These are phyloP conservation scores for Harringtonia lauricola DNA, from an alignment of 2,329 filamentous ascomycete genomes.

Conservation along the genomic window DNA sequence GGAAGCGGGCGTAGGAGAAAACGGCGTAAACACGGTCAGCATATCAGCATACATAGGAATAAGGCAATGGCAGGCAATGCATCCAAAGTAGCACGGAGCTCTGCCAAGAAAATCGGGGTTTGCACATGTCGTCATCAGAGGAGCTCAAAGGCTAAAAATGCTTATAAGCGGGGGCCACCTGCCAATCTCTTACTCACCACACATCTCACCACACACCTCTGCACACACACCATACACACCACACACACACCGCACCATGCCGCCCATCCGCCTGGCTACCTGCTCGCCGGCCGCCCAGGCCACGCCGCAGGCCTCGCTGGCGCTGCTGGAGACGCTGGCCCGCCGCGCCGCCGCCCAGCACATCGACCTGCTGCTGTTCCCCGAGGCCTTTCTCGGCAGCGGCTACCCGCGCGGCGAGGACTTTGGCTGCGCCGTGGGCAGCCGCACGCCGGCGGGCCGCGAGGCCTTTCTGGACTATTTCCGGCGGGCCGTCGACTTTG, in stretches of 20 bases:
- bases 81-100: no score
- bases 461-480: constrained; percentile 81
- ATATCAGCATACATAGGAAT: no score
- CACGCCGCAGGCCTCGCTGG: constrained; percentile 49
- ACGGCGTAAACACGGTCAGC: neutral
- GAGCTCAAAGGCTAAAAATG: no score
- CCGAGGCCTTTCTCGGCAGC: constrained; percentile 74
- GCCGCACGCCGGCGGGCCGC: constrained; percentile 55
- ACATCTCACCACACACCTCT: neutral
- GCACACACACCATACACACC: neutral
- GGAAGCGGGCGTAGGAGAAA: constrained; percentile 14
- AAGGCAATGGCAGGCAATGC: no score
- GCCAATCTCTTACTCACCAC: neutral
- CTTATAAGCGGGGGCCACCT: no score
- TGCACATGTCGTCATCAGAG: no score
- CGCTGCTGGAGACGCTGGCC: constrained; percentile 52
- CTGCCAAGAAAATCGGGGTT: no score
- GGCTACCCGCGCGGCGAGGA: constrained; percentile 76
- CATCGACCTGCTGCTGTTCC: constrained; percentile 69
- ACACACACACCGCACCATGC: constrained; percentile 1
- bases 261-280: constrained; percentile 40
- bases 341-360: constrained; percentile 43
- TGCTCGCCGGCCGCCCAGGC: constrained; percentile 41
- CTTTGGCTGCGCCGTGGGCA: constrained; percentile 68
- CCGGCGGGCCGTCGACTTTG: constrained; percentile 67